Evolutionary conservation across 2,329 filamentous ascomycete species (phyloP).

Genomic region (Xylaria multiplex): DNA sequence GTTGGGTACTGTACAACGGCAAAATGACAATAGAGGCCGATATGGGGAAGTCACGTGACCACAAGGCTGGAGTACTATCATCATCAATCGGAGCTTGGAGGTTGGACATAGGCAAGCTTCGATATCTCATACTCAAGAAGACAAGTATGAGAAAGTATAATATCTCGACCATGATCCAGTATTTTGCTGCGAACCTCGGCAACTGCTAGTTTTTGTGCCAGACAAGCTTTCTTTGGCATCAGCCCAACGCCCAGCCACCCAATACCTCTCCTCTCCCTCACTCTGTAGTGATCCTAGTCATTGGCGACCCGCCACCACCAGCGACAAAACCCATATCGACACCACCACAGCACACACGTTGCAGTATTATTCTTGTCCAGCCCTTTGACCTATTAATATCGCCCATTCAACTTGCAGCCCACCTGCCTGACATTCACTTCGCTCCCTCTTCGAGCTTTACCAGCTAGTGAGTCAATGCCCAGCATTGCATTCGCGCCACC

Average conservation of each 20-base stretch:
- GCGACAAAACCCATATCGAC: slow-evolving; percentile 6
- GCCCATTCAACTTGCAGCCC: slow-evolving; percentile 8
- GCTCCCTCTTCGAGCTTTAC: neutral
- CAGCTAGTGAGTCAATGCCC: slow-evolving; percentile 20
- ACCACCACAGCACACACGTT: neutral
- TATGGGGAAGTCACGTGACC: slow-evolving; percentile 28
- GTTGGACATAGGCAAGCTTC: slow-evolving; percentile 20
- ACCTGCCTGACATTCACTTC: slow-evolving; percentile 14
- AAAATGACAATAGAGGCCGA: too few relatives aligned
- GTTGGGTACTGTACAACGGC: too few relatives aligned
- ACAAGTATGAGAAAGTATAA: slow-evolving; percentile 4
- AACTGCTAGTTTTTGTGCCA: slow-evolving; percentile 11
- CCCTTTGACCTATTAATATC: slow-evolving; percentile 16
- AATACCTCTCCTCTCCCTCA: neutral
- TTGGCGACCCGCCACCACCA: slow-evolving; percentile 1
- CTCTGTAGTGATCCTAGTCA: neutral
- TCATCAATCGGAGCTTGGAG: slow-evolving; percentile 26
- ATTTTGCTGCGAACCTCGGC: slow-evolving; percentile 2
- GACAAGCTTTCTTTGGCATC: slow-evolving; percentile 1
- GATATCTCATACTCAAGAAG: neutral
- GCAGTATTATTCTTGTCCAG: slow-evolving; percentile 3
- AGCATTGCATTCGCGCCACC: neutral
- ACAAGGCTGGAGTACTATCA: slow-evolving; percentile 31
- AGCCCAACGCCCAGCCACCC: neutral
- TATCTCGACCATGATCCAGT: slow-evolving; percentile 16